Evolutionary conservation across 305 asterid species (phyloP), one percentile per base, ranked within the genome.

Genomic region (Ajuga reptans): DNA sequence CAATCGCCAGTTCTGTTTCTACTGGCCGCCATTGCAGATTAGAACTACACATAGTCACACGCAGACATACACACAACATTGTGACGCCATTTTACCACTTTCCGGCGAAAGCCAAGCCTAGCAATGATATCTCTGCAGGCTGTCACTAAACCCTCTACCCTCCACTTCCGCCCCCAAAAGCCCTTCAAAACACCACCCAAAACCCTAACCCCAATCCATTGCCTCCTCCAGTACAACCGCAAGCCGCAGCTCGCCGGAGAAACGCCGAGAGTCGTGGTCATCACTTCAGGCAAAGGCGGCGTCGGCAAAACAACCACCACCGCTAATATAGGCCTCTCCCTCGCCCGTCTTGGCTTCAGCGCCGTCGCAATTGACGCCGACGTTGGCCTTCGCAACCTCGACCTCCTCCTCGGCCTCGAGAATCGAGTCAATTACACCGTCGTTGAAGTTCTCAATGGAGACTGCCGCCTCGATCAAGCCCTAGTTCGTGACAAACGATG

Each of bases 341-440:
- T 92, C 69, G 97, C 97, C 74, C 91, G 94, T 0, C 82, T 88
- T 0, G 93, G 96, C 65, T 90, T 90, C 89, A 84, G 95, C 0
- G 93, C 88, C 3, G 97, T 92, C 64, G 98, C 97, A 64, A 92
- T 92, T 15, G 97, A 92, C 80, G 96, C 96, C 66, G 98, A 92
- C 80, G 94, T 92, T 4, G 98, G 98, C 62, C 91, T 90, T 57
- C 94, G 97, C 15, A 92, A 90, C 81, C 95, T 92, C 52, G 97
- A 90, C 87, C 97, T 92, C 55, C 86, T 90, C 5, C 83, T 92
- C 6, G 98, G 98, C 10, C 91, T 92, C 34, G 97, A 92, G 50
- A 92, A 92, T 63, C 96, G 98, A 41, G 97, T 92, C 39, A 92
- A 92, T 54, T 92, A 92, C 87, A 90, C 97, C n/a, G 97, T 92